Base-by-base conservation (phyloP, 768 basidiomycete species). In the Boletus fagicola region DNA sequence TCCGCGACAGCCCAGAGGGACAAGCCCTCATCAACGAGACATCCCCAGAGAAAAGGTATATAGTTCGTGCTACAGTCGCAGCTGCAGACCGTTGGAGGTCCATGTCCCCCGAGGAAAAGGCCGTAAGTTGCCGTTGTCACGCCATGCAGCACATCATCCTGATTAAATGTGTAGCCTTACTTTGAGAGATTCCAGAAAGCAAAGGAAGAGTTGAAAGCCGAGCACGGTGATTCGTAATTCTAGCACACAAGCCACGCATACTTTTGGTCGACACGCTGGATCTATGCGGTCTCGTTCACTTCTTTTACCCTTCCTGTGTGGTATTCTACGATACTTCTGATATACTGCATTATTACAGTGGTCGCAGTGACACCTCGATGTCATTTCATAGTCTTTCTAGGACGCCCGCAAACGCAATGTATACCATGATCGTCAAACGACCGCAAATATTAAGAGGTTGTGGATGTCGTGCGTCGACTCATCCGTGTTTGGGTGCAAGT, bases 21-120 rank as follows among this genome's bases (percentile, higher is more conserved):
- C 56, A 58, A 20, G 49, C 54, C 12, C 16, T 68, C 35, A 58
- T 63, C 18, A 52, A 57, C 4, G 54, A 58, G 24, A 57, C 40
- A 8, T 18, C 33, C 16, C 40, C 51, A 28, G 57, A 53, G 5
- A 56, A 55, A 38, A 56, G 4, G 1, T 36, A 45, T 15, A 0
- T 18, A 0, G 24, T 64, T 42, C 60, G 62, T 5, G 45, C 58
- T 12, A 31, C 58, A 4, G 13, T 58, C 33, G 60, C 57, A 15
- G 68, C 67, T 22, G 75, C 38, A 16, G 52, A 39, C 5, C 65
- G 61, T 15, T 77, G 76, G 76, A 64, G 57, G 16, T 60, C 62
- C 28, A 61, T 77, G 70, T 63, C 72, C 8, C 13, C 45, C 2
- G 65, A 63, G n/a, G 73, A 75, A 53, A 75, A 72, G 58, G 61